These are phyloP conservation scores for Prunella vulgaris DNA, from an alignment of 257 asterid genomes.

Conservation along the genomic window DNA sequence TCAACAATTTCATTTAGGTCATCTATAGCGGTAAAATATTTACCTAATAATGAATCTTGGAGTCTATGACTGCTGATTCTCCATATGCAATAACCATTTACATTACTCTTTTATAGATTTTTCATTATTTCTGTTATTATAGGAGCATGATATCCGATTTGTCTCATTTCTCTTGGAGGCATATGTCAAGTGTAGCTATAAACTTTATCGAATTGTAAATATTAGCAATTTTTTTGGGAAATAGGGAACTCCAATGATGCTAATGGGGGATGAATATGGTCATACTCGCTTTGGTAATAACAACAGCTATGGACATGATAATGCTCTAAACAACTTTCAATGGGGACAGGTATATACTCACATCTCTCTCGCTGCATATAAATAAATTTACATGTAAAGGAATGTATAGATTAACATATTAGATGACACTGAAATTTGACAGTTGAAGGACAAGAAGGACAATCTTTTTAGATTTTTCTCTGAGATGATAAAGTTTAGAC, in stretches of 20 bases:
- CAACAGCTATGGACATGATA: conserved; percentile 97
- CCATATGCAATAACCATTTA: not conserved
- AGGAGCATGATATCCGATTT: not conserved
- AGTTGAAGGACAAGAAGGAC: conserved; percentile 75
- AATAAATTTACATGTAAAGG: not conserved
- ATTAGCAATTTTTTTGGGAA: not conserved
- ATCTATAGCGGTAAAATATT: not conserved
- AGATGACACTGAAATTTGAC: conserved; percentile 25
- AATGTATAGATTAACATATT: conserved; percentile 7
- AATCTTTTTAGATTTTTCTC: conserved; percentile 85
- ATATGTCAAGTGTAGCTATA: conserved; percentile 2
- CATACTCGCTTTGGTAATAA: conserved; percentile 94
- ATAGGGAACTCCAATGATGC: conserved; percentile 98
- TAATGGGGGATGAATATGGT: conserved; percentile 98
- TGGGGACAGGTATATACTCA: conserved; percentile 69
- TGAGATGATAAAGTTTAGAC: conserved; percentile 70
- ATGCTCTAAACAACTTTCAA: conserved; percentile 78
- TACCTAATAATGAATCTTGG: not conserved
- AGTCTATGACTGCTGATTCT: not conserved
- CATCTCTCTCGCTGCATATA: not conserved
- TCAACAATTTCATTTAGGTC: not conserved
- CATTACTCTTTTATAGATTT: not conserved
- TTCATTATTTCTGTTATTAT: conserved; percentile 3
- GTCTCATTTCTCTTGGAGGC: not conserved
- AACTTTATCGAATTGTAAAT: not conserved